Evolutionary conservation across 2,329 filamentous ascomycete species (phyloP), one percentile per base, ranked within the genome.

Genomic region (Amauroascus verrucosus): DNA sequence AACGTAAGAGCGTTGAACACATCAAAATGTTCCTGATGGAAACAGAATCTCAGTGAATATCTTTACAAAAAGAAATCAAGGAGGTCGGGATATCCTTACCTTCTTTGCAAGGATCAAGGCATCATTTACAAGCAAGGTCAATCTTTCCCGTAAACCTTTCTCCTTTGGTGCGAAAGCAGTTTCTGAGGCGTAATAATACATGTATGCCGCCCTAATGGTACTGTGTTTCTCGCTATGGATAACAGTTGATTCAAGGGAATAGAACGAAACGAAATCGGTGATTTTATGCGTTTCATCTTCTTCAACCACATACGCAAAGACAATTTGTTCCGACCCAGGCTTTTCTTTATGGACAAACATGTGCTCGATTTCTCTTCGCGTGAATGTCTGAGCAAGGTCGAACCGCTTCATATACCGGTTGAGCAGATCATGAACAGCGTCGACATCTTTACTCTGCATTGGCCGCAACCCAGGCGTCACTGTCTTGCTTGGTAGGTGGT

Each of bases 251-350:
- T 95, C 89, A 32, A 98, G 84, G 65, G 83, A 84, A 76, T 97
- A 98, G 74, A 97, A 98, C 35, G 89, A 96, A 73, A 96, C 85
- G 73, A 95, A 96, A 71, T 98, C 93, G 35, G 88, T 96, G 64
- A 98, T 87, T 62, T 88, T 88, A 57, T 86, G 80, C 48, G 84
- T 82, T 45, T 81, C 62, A 0, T 77, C 70, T 51, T 85, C 79
- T 66, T 90, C 91, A 13, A 95, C 88, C 8, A 98, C 91, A 60
- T 94, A 97, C 2, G 84, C 83, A 87, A 88, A 98, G 13, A 97
- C 83, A 7, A 95, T 89, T 68, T 90, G 87, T 64, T 95, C 86
- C 45, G 77, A 77, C 20, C 75, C 74, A 14, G 78, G 70, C 33
- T 72, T 68, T 62, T 82, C 81, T 58, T 85, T 83, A 62, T 90